Percentiles rank a stretch among this genome's conserved stretches.
Conservation (phyloP, 768 basidiomycete species). For the Phanerochaete sordida region DNA sequence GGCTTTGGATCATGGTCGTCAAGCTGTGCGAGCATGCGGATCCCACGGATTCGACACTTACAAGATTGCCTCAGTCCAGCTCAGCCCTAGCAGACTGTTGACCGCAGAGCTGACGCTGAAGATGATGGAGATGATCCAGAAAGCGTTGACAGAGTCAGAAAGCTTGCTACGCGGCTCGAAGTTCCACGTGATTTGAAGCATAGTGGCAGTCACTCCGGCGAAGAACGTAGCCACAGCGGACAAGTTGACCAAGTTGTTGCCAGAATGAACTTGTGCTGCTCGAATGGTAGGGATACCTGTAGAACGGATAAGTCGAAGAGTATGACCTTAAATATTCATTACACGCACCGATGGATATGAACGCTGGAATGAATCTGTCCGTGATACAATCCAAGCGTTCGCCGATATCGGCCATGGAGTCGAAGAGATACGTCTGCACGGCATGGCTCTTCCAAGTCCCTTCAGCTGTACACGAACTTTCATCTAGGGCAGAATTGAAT, state of each 20-base stretch:
- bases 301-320: neutral
- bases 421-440: slow-evolving; percentile 5
- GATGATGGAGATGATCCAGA: slow-evolving; percentile 68
- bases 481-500: neutral
- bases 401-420: slow-evolving; percentile 6
- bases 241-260: slow-evolving; percentile 60
- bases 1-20: slow-evolving; percentile 39
- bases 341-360: slow-evolving; percentile 3
- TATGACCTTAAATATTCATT: too few species aligned
- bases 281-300: slow-evolving; percentile 67
- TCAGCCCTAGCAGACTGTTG: slow-evolving; percentile 64
- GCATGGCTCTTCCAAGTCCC: slow-evolving; percentile 6
- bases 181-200: slow-evolving; percentile 57
- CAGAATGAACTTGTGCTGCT: slow-evolving; percentile 65
- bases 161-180: slow-evolving; percentile 16
- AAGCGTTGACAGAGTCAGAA: slow-evolving; percentile 43
- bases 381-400: slow-evolving; percentile 4
- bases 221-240: slow-evolving; percentile 73
- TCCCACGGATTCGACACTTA: too few species aligned
- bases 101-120: slow-evolving; percentile 71
- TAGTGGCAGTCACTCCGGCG: slow-evolving; percentile 65
- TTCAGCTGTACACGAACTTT: neutral
- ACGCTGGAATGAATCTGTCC: slow-evolving; percentile 5
- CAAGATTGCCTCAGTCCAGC: slow-evolving; percentile 78
- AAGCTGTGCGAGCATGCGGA: too few species aligned